Percentiles rank a stretch among this genome's conserved stretches.
phyloP scores from a whole-genome alignment of 176 grass and related monocot species.

The Zoysia pacifica region DNA sequence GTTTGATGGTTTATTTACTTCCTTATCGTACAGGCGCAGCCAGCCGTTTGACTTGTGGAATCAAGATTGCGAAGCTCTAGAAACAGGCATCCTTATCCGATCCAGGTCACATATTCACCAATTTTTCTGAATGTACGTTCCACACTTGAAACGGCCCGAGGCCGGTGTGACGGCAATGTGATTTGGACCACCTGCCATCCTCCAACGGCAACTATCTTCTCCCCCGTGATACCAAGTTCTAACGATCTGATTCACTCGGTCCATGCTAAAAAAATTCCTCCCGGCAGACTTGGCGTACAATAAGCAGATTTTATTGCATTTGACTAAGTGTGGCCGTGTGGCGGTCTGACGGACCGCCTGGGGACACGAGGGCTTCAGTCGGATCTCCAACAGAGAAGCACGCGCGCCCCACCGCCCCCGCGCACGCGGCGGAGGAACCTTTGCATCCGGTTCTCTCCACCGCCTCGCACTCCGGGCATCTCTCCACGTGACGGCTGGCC shows the following conservation, averaged over 20 bases:
- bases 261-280: background rate
- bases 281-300: background rate
- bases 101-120: constrained; percentile 33
- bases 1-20: constrained; percentile 8
- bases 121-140: constrained; percentile 11
- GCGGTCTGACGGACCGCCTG: background rate
- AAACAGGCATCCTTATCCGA: constrained; percentile 8
- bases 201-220: constrained; percentile 34
- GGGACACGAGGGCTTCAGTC: constrained; percentile 13
- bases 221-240: background rate
- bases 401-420: too few species aligned
- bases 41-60: constrained; percentile 9
- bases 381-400: constrained; percentile 17
- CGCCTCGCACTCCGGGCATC: background rate
- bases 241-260: background rate
- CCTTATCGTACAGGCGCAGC: background rate
- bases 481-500: constrained; percentile 6
- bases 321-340: background rate
- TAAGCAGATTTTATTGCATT: background rate
- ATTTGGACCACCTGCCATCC: constrained; percentile 32
- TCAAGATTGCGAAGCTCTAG: background rate
- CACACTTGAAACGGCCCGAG: background rate
- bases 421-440: constrained; percentile 30
- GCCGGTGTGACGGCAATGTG: background rate
- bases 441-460: constrained; percentile 6